phyloP scores from a whole-genome alignment of 1,284 basidiomycete species.

The Marasmius oreades region DNA sequence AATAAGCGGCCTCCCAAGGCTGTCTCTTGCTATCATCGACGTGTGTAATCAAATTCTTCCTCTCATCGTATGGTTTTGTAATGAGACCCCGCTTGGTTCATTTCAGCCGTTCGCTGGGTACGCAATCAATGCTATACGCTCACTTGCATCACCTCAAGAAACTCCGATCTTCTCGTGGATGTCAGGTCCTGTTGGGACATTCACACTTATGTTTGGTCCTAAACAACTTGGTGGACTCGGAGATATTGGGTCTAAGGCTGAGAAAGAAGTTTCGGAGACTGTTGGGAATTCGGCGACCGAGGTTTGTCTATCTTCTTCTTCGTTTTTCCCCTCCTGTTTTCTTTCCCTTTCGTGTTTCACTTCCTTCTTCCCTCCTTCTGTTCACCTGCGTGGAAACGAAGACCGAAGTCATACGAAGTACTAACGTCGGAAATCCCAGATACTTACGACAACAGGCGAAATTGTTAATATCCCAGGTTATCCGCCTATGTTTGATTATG shows the following conservation, averaged over 20 bases:
- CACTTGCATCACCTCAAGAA: background rate
- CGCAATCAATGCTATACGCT: constrained; percentile 4
- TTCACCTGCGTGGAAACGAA: too few relatives aligned
- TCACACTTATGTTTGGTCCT: constrained; percentile 4
- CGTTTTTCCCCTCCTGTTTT: too few relatives aligned
- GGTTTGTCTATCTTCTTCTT: too few relatives aligned
- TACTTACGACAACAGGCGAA: background rate
- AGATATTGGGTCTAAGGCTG: background rate
- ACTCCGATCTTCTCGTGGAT: constrained; percentile 5
- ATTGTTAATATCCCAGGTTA: background rate
- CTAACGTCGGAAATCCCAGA: too few relatives aligned
- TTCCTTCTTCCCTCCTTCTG: too few relatives aligned
- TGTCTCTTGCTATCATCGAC: constrained; percentile 6
- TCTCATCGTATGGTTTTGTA: background rate
- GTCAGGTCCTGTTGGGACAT: constrained; percentile 4
- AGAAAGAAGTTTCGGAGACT: background rate
- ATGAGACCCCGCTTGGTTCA: too few relatives aligned
- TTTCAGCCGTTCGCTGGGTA: constrained; percentile 5
- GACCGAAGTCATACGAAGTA: too few relatives aligned
- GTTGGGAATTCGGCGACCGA: background rate
- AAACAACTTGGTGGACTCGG: background rate
- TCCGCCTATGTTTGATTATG: background rate
- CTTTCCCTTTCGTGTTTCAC: too few relatives aligned
- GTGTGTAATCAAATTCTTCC: background rate
- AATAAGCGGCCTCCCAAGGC: constrained; percentile 1